phyloP scores from a whole-genome alignment of 2,329 filamentous ascomycete genomes.

The Talaromyces sp. region DNA sequence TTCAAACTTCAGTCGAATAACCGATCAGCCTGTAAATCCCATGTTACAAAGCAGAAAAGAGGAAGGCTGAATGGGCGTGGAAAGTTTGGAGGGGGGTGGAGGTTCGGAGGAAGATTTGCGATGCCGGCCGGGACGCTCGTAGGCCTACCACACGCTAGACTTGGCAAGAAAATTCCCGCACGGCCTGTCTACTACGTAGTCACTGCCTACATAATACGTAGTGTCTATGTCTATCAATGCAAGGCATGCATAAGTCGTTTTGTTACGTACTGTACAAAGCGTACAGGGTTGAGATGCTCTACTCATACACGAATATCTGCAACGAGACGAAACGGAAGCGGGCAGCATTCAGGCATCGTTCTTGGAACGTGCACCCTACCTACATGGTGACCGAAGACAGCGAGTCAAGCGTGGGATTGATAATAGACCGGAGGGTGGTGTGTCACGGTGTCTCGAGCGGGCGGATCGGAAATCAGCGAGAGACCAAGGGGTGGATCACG shows the following conservation, averaged over 20 bases:
- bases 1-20: neutral
- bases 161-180: conserved; percentile 14
- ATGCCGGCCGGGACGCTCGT: neutral
- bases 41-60: conserved; percentile 35
- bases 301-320: neutral
- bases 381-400: no score
- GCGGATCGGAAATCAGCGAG: conserved; percentile 12
- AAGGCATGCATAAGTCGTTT: neutral
- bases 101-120: conserved; percentile 2
- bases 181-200: neutral
- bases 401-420: neutral
- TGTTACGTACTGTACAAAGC: neutral
- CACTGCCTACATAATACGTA: neutral
- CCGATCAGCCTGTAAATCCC: neutral
- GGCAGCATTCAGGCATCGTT: conserved; percentile 6
- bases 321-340: neutral
- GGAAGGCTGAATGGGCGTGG: conserved; percentile 34
- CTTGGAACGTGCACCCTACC: neutral
- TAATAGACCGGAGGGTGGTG: conserved; percentile 1
- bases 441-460: conserved; percentile 10
- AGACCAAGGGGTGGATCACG: conserved; percentile 9
- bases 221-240: neutral
- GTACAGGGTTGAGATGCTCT: neutral
- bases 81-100: conserved; percentile 10
- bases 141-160: neutral